A percentile compares a stretch with the other conserved stretches of the same genome.
Evolutionary conservation across 2,329 filamentous ascomycete genomes (phyloP).

Genomic region (Alternaria sp.): DNA sequence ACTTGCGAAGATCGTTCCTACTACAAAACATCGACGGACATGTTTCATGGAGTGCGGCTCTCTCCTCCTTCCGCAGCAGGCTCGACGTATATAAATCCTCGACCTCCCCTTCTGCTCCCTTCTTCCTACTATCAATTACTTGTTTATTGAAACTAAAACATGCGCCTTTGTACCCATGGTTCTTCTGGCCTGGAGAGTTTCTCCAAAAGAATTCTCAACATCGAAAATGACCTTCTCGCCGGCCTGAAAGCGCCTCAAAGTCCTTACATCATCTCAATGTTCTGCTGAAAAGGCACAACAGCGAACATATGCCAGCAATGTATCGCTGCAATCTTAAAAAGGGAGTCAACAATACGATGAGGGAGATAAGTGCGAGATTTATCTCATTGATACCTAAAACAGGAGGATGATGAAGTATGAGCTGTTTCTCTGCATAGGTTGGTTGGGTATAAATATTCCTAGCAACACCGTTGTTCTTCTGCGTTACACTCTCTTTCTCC

Average conservation of each 20-base stretch:
- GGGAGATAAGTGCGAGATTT: background rate
- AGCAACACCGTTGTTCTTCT: background rate
- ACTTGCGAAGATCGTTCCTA: background rate
- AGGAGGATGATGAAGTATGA: background rate
- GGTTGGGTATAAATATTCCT: background rate
- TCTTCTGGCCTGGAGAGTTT: background rate
- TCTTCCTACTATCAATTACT: background rate
- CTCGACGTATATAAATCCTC: background rate
- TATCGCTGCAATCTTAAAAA: background rate
- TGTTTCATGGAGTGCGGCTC: background rate
- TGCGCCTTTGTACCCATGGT: too few species aligned
- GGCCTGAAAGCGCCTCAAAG: background rate
- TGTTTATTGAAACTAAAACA: too few species aligned
- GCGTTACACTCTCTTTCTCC: background rate
- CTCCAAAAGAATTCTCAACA: background rate
- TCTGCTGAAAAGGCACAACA: background rate
- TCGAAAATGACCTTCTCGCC: background rate
- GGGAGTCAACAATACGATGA: fast-evolving
- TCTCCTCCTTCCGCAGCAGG: background rate
- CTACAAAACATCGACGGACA: background rate
- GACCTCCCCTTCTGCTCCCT: background rate
- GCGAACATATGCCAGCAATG: background rate
- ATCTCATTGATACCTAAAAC: background rate
- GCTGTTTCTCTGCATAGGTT: background rate
- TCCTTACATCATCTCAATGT: fast-evolving